These are phyloP conservation scores for Diplodia intermedia DNA, from an alignment of 2,329 filamentous ascomycete species.

Conservation along the genomic window DNA sequence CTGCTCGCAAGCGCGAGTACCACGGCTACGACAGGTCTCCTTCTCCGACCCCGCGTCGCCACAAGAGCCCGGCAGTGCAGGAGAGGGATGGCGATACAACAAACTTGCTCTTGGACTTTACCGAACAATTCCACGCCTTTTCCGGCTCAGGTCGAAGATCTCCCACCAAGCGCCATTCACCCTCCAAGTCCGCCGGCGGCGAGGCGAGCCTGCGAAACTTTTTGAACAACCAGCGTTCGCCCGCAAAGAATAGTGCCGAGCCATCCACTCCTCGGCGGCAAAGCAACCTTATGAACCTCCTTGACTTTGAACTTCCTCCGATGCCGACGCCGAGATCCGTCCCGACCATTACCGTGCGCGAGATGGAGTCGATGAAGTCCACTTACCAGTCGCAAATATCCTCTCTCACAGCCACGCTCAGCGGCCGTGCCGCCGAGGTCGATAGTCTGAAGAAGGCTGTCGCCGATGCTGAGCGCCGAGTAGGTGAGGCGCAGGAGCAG, in stretches of 20 bases:
- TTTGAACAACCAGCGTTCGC: constrained; percentile 52
- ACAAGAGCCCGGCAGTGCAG: constrained; percentile 52
- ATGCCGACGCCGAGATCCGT: constrained; percentile 90
- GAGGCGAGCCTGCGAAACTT: constrained; percentile 57
- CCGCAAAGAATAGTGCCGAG: constrained; percentile 46
- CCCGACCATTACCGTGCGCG: constrained; percentile 87
- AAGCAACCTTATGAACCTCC: constrained; percentile 68
- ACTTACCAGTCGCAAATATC: constrained; percentile 91
- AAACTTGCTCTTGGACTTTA: constrained; percentile 86
- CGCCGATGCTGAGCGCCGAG: constrained; percentile 87
- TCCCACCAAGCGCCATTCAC: constrained; percentile 54
- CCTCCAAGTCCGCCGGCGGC: constrained; percentile 56
- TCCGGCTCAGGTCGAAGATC: constrained; percentile 50
- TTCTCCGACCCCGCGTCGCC: constrained; percentile 61
- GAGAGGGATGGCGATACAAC: constrained; percentile 63
- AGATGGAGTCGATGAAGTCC: constrained; percentile 92
- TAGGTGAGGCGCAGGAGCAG: constrained; percentile 83
- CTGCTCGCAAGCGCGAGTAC: constrained; percentile 53
- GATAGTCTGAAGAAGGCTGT: constrained; percentile 85
- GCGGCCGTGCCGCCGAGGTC: constrained; percentile 91
- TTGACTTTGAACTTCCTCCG: constrained; percentile 94
- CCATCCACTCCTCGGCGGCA: constrained; percentile 60
- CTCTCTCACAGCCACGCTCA: constrained; percentile 88
- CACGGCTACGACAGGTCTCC: constrained; percentile 50
- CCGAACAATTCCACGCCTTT: constrained; percentile 72